These are phyloP conservation scores for Colletotrichum sp. DNA, from an alignment of 2,329 filamentous ascomycete genomes.

Conservation along the genomic window DNA sequence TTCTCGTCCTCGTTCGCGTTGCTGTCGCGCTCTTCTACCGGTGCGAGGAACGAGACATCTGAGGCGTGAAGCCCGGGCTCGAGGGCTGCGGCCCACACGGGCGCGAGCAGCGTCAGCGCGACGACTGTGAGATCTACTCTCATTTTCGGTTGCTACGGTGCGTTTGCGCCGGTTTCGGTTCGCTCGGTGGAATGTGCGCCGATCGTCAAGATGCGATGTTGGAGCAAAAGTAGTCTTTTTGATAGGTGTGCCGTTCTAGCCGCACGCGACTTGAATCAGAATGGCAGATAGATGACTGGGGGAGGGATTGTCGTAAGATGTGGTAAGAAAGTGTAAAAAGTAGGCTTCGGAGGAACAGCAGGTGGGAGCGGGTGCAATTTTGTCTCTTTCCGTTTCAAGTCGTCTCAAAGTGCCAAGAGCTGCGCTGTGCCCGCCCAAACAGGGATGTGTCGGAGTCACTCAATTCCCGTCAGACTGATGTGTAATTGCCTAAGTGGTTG, in stretches of 20 bases:
- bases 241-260: neutral
- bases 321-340: neutral
- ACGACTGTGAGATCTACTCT: conserved; percentile 33
- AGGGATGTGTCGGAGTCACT: conserved; percentile 9
- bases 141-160: conserved; percentile 29
- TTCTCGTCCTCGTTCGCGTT: conserved; percentile 37
- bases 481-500: conserved; percentile 9
- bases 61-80: conserved; percentile 22
- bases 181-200: neutral
- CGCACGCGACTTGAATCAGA: neutral
- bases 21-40: conserved; percentile 21
- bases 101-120: conserved; percentile 28
- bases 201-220: neutral
- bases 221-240: neutral
- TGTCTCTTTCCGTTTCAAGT: conserved; percentile 16
- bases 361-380: conserved; percentile 1
- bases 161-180: neutral
- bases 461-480: conserved; percentile 8
- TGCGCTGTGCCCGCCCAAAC: neutral
- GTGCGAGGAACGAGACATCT: conserved; percentile 9
- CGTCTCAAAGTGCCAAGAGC: conserved; percentile 10
- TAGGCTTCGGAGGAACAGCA: neutral
- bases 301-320: neutral
- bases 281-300: neutral
- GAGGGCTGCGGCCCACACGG: conserved; percentile 27